A percentile compares a stretch with the other conserved stretches of the same genome.
Conservation (phyloP, 225 moss, liverwort and hornwort species). For the Sphagnum tenellum region DNA sequence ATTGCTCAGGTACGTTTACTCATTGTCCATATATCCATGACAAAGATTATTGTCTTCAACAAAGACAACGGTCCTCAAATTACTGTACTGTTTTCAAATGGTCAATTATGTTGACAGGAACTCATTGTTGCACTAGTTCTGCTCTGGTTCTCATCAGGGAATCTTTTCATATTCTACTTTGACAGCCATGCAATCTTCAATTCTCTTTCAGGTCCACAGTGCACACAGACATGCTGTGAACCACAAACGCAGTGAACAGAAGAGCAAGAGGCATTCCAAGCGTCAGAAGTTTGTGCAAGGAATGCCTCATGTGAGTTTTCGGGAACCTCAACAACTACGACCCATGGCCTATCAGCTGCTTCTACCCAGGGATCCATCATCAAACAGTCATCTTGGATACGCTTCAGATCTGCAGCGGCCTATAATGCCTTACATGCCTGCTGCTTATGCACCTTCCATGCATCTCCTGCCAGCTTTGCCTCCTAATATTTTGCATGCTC, state of each 20-base stretch:
- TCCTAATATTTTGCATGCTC: slow-evolving; percentile 30
- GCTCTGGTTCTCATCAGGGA: too few relatives aligned
- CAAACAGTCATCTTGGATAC: slow-evolving; percentile 16
- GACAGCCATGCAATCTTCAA: too few relatives aligned
- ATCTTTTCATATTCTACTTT: too few relatives aligned
- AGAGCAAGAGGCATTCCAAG: slow-evolving; percentile 43
- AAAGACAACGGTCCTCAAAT: not conserved
- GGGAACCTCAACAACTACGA: slow-evolving; percentile 33
- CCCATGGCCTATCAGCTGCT: slow-evolving; percentile 34
- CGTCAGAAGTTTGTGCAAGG: slow-evolving; percentile 60
- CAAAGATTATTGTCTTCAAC: too few relatives aligned
- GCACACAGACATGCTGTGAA: slow-evolving; percentile 75
- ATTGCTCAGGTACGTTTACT: slow-evolving; percentile 36
- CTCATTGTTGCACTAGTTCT: too few relatives aligned
- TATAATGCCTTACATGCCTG: slow-evolving; percentile 47
- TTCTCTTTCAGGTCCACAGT: slow-evolving; percentile 44
- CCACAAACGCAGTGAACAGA: slow-evolving; percentile 70
- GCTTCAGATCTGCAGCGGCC: slow-evolving; percentile 19
- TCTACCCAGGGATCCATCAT: slow-evolving; percentile 43
- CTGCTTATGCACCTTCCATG: slow-evolving; percentile 38
- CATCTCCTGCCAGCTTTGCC: slow-evolving; percentile 53
- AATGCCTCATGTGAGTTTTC: slow-evolving; percentile 34
- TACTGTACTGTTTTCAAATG: not conserved
- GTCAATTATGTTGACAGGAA: not conserved
- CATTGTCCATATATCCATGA: too few relatives aligned